phyloP scores from a whole-genome alignment of 192 early-diverging fungal genomes.

The Entomortierella lignicola region DNA sequence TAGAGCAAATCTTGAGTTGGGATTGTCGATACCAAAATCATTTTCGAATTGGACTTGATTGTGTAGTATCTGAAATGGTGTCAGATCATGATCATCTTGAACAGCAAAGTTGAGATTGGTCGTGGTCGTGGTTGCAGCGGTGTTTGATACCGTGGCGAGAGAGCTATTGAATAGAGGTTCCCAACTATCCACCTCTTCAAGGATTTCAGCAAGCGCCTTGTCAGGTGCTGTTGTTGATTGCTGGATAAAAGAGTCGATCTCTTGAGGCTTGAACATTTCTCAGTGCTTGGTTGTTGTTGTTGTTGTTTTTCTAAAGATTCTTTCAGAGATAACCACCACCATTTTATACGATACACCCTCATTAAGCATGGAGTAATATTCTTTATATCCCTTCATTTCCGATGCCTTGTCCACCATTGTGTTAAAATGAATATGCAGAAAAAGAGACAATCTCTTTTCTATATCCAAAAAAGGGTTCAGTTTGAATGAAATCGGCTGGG shows the following conservation, averaged over 20 bases:
- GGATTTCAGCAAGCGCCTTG: not conserved
- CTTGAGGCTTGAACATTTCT: not conserved
- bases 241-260: too few species aligned
- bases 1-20: not conserved
- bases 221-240: not conserved
- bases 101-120: not conserved
- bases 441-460: too few species aligned
- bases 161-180: not conserved
- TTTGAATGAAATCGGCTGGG: too few species aligned
- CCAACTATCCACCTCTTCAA: not conserved
- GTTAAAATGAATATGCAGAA: too few species aligned
- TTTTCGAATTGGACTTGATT: not conserved
- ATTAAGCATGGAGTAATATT: too few species aligned
- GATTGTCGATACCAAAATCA: not conserved
- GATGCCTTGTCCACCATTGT: too few species aligned
- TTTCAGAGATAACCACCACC: too few species aligned
- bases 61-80: not conserved
- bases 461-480: too few species aligned
- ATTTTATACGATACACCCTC: too few species aligned
- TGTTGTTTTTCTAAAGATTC: too few species aligned
- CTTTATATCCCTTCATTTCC: too few species aligned
- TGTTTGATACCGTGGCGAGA: not conserved
- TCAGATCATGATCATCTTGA: not conserved
- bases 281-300: too few species aligned
- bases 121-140: not conserved